These are phyloP conservation scores for Casuarina glauca DNA, from an alignment of 306 rosid genomes.

Conservation along the genomic window DNA sequence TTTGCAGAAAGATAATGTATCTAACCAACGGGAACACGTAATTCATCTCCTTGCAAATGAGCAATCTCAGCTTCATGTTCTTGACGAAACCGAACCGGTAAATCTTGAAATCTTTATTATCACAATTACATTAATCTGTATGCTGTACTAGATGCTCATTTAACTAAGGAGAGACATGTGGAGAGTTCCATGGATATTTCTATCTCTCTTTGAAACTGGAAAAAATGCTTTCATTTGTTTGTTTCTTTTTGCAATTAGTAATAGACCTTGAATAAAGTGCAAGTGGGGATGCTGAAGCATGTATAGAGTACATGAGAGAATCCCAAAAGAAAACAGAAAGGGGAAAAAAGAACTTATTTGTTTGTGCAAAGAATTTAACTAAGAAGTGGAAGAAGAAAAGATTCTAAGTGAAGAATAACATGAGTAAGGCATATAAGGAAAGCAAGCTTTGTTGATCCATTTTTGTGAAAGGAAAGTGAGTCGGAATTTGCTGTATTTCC, in stretches of 20 bases:
- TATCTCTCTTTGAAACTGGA: background rate
- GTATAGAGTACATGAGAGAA: background rate
- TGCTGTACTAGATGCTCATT: background rate
- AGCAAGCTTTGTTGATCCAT: background rate
- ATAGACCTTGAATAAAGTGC: background rate
- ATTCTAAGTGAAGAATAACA: background rate
- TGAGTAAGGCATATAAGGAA: background rate
- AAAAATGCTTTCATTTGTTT: background rate
- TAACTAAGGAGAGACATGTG: background rate
- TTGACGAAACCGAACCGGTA: slow-evolving; percentile 75
- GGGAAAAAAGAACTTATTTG: background rate
- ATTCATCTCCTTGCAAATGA: slow-evolving; percentile 90
- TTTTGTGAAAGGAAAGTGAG: background rate
- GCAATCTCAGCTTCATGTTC: slow-evolving; percentile 79
- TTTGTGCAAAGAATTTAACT: background rate
- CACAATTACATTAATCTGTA: background rate
- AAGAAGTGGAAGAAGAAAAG: background rate
- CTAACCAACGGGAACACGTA: slow-evolving; percentile 86
- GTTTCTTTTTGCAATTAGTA: background rate
- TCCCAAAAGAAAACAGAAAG: background rate
- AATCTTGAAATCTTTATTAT: slow-evolving; percentile 26
- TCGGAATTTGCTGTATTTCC: background rate
- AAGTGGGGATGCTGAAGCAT: background rate
- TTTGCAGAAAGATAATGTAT: slow-evolving; percentile 83
- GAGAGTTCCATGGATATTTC: background rate